Base-by-base conservation (phyloP, 2,329 filamentous ascomycete species). In the Xylariomycetidae sp. region DNA sequence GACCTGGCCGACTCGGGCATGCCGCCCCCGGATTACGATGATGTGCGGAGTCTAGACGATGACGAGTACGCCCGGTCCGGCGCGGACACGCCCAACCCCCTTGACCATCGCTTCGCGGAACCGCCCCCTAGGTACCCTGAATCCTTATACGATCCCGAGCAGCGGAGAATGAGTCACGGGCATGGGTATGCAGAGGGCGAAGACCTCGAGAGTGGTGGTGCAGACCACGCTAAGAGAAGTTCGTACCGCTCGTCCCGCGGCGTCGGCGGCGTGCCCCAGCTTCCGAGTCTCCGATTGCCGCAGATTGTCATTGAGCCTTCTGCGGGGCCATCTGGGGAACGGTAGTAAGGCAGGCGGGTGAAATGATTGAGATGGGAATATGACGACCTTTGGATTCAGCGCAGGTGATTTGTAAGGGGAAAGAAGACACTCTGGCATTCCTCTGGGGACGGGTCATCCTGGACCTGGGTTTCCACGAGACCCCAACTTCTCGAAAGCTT, bases 301-400 rank as follows among this genome's bases (percentile, higher is more conserved):
- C 67, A 70, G 43, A 80, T 80, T 48, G 67, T 77, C 17, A 68
- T 78, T 29, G 70, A 79, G 47, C 70, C 70, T n/a, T 70, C 65
- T 16, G 65, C 60, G 25, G 60, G 60, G 5, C 50, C 49, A 31
- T 57, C 61, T 1, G 31, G 35, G 19, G 41, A 50, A 12, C 25
- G 22, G 4, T n/a, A n/a, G n/a, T n/a, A n/a, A n/a, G 37, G 19
- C n/a, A 28, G 42, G 35, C 42, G 43, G 35, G 27, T 23, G 19
- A 23, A 16, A 28, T 14, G n/a, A 27, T 14, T 9, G 8, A 9
- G n/a, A 15, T 12, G 25, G 25, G 12, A 27, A 8, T 9, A 7
- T 7, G 13, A 15, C 7, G 8, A 9, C 7, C 13, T 8, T 14
- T 27, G 25, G 7, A 8, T 9, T 7, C 13, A 27, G n/a, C 13